These are phyloP conservation scores for Beauveria scarabaeidicola DNA, from an alignment of 2,329 filamentous ascomycete genomes.

Conservation along the genomic window DNA sequence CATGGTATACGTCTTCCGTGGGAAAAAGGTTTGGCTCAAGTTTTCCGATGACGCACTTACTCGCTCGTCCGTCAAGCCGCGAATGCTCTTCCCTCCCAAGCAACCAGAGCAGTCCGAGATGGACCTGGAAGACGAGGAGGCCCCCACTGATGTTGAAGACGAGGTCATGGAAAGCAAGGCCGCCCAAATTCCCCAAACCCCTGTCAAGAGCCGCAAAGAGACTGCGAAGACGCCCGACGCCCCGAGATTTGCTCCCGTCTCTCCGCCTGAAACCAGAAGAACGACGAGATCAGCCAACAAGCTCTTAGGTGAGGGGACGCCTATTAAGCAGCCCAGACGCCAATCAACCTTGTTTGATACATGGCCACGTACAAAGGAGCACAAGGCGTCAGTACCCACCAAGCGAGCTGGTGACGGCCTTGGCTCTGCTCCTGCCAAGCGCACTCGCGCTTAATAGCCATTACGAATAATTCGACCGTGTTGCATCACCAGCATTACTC, in stretches of 20 bases:
- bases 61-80: slow-evolving; percentile 62
- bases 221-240: slow-evolving; percentile 42
- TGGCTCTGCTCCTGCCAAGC: slow-evolving; percentile 24
- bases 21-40: slow-evolving; percentile 69
- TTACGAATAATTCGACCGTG: not conserved
- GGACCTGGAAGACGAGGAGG: slow-evolving; percentile 49
- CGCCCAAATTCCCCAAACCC: slow-evolving; percentile 25
- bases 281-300: slow-evolving; percentile 49
- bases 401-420: slow-evolving; percentile 34
- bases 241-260: slow-evolving; percentile 47
- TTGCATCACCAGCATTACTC: slow-evolving; percentile 7
- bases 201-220: slow-evolving; percentile 25
- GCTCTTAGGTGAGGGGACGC: slow-evolving; percentile 33
- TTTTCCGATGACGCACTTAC: slow-evolving; percentile 50
- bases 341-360: slow-evolving; percentile 54
- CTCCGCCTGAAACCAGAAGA: slow-evolving; percentile 55
- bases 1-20: slow-evolving; percentile 69
- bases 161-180: slow-evolving; percentile 26
- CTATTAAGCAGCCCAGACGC: slow-evolving; percentile 29
- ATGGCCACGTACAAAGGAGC: slow-evolving; percentile 58
- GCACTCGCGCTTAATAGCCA: slow-evolving; percentile 23
- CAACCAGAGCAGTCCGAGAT: slow-evolving; percentile 37
- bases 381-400: slow-evolving; percentile 35
- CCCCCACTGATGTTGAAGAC: slow-evolving; percentile 49
- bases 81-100: slow-evolving; percentile 57